Evolutionary conservation across 768 basidiomycete genomes (phyloP).

Genomic region (Agrocybe chaxingu): DNA sequence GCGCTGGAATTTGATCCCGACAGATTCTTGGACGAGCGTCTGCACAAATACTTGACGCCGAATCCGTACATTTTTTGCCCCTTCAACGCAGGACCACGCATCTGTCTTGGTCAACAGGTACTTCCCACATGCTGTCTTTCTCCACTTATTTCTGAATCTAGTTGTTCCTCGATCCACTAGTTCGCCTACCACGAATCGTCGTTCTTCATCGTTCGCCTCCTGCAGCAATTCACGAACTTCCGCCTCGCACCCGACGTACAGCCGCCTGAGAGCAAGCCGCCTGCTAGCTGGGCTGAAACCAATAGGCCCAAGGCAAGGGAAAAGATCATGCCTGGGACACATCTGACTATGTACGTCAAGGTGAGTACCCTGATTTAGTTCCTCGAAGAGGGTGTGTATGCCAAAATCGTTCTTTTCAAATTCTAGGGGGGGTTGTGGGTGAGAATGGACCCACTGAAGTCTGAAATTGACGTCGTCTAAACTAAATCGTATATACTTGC

Average conservation of each 20-base stretch:
- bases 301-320: constrained; percentile 28
- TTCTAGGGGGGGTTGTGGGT: background rate
- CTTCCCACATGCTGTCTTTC: too few species aligned
- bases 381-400: background rate
- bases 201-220: constrained; percentile 48
- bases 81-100: constrained; percentile 33
- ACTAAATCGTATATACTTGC: too few species aligned
- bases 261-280: constrained; percentile 26
- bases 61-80: constrained; percentile 39
- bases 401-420: background rate
- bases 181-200: constrained; percentile 54
- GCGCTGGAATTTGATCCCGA: constrained; percentile 49
- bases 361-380: constrained; percentile 18
- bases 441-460: too few species aligned
- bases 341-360: constrained; percentile 37
- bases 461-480: too few species aligned
- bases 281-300: constrained; percentile 32
- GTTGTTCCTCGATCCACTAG: constrained; percentile 46
- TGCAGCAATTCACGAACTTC: constrained; percentile 41
- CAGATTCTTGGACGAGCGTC: constrained; percentile 50
- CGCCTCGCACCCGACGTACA: constrained; percentile 35
- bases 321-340: constrained; percentile 26
- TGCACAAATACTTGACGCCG: constrained; percentile 39
- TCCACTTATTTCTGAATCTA: too few species aligned
- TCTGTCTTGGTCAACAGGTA: constrained; percentile 44